These are phyloP conservation scores for Cyclotella kingstonii DNA, from an alignment of 108 stramenopile species.

Conservation along the genomic window DNA sequence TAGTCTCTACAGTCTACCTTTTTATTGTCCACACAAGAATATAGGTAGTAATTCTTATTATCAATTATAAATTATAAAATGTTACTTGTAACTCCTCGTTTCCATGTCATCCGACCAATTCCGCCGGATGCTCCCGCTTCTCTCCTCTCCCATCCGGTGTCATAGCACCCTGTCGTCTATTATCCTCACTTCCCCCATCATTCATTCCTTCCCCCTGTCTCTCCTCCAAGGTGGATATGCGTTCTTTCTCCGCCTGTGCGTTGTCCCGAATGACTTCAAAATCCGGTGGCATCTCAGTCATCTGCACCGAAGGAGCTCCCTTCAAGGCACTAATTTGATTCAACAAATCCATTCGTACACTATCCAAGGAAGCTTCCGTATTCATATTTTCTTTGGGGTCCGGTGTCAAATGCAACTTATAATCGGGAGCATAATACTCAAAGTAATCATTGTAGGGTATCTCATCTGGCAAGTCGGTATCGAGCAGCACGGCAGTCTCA, in stretches of 20 bases:
- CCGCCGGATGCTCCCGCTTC: constrained; percentile 41
- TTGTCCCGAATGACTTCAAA: constrained; percentile 58
- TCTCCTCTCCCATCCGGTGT: constrained; percentile 49
- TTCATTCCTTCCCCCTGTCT: constrained; percentile 36
- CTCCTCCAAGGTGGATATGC: constrained; percentile 12
- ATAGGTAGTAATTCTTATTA: no score
- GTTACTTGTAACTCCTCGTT: no score
- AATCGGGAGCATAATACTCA: constrained; percentile 99
- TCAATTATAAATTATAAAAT: no score
- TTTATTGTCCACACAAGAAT: no score
- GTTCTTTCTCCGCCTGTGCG: constrained; percentile 38
- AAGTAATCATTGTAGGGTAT: constrained; percentile 99
- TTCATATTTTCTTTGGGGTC: constrained; percentile 86
- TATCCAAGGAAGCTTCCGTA: constrained; percentile 54
- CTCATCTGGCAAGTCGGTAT: constrained; percentile 79
- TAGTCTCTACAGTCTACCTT: no score
- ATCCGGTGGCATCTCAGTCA: constrained; percentile 88
- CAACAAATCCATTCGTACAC: constrained; percentile 72
- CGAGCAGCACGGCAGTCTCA: constrained; percentile 90
- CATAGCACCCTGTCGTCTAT: constrained; percentile 21
- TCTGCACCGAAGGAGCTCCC: constrained; percentile 91
- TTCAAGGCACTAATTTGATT: constrained; percentile 80
- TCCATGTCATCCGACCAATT: constrained; percentile 19
- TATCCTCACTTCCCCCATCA: constrained; percentile 43
- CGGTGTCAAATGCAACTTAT: constrained; percentile 93